Percentiles rank a stretch among this genome's conserved stretches.
These are phyloP conservation scores for Wilcoxina mikolae DNA, from an alignment of 495 filamentous ascomycete species.

Conservation along the genomic window DNA sequence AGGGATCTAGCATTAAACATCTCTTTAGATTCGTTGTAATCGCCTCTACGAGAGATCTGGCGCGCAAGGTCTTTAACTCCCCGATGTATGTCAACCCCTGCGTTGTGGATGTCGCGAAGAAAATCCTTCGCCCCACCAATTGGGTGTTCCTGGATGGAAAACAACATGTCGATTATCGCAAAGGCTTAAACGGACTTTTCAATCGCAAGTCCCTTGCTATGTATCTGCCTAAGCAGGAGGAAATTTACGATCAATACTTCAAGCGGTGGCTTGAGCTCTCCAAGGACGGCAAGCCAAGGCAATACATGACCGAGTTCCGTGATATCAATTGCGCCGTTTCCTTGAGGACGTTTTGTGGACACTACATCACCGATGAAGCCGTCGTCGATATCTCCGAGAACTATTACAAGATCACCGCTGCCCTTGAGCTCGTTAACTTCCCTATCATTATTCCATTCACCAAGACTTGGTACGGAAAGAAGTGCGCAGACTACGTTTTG, in stretches of 20 bases:
- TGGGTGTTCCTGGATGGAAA: slow-evolving; percentile 98
- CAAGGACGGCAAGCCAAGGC: slow-evolving; percentile 54
- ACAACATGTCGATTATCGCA: slow-evolving; percentile 89
- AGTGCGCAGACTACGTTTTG: slow-evolving; percentile 82
- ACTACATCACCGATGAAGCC: slow-evolving; percentile 78
- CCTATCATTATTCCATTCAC: slow-evolving; percentile 94
- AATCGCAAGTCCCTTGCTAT: slow-evolving; percentile 73
- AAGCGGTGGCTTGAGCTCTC: slow-evolving; percentile 60
- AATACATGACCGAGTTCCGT: slow-evolving; percentile 86
- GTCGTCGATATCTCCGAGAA: slow-evolving; percentile 94
- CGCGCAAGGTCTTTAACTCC: slow-evolving; percentile 94
- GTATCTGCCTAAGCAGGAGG: slow-evolving; percentile 86
- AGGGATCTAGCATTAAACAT: slow-evolving; percentile 9
- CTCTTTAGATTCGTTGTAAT: slow-evolving; percentile 80
- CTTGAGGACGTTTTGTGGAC: slow-evolving; percentile 88
- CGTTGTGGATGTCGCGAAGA: slow-evolving; percentile 88
- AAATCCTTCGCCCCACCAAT: slow-evolving; percentile 79
- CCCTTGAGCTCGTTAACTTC: slow-evolving; percentile 95
- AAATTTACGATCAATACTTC: slow-evolving; percentile 81
- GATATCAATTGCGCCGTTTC: slow-evolving; percentile 93
- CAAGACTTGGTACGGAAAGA: slow-evolving; percentile 95
- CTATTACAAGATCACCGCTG: slow-evolving; percentile 90
- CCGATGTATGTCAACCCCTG: slow-evolving; percentile 87
- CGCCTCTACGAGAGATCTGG: slow-evolving; percentile 87
- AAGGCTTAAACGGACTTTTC: slow-evolving; percentile 88